A percentile compares a stretch with the other conserved stretches of the same genome.
Evolutionary conservation across 2,329 filamentous ascomycete species (phyloP).

Genomic region (Nigrospora oryzae): DNA sequence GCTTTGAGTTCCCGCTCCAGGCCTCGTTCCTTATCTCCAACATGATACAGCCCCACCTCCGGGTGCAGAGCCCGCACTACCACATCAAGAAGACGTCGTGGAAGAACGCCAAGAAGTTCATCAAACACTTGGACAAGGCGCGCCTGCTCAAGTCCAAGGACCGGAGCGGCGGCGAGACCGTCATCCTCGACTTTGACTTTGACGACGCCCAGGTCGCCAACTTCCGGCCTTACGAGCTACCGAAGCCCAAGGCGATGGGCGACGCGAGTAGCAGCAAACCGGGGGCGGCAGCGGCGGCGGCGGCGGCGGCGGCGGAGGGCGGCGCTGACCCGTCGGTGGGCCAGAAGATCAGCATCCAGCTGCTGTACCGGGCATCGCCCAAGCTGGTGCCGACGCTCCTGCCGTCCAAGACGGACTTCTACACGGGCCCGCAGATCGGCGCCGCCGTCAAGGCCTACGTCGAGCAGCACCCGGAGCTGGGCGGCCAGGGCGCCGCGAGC

Average conservation of each 20-base stretch:
- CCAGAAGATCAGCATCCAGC: slow-evolving; percentile 11
- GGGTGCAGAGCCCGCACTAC: slow-evolving; percentile 47
- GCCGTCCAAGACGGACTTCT: slow-evolving; percentile 34
- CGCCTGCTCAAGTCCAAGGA: slow-evolving; percentile 57
- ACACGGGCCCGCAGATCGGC: slow-evolving; percentile 51
- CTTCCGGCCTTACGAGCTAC: slow-evolving; percentile 58
- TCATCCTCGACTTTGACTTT: slow-evolving; percentile 59
- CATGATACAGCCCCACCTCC: slow-evolving; percentile 58
- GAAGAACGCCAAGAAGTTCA: slow-evolving; percentile 63
- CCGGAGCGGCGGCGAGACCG: slow-evolving; percentile 52
- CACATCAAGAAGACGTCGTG: slow-evolving; percentile 64
- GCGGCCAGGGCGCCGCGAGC: slow-evolving; percentile 49
- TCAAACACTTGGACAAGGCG: slow-evolving; percentile 59
- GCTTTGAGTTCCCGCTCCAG: slow-evolving; percentile 52
- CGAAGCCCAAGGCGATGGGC: slow-evolving; percentile 22
- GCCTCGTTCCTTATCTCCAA: slow-evolving; percentile 56
- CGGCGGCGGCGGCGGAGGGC: neutral
- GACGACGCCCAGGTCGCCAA: slow-evolving; percentile 39
- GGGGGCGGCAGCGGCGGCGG: slow-evolving; percentile 2
- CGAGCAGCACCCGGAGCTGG: slow-evolving; percentile 46
- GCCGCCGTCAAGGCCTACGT: slow-evolving; percentile 49
- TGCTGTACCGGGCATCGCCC: slow-evolving; percentile 10
- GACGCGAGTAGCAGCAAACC: neutral
- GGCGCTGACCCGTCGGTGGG: slow-evolving; percentile 1
- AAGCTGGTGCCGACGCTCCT: slow-evolving; percentile 30